phyloP scores from a whole-genome alignment of 108 stramenopile species.

The Epipyxis sp. region DNA sequence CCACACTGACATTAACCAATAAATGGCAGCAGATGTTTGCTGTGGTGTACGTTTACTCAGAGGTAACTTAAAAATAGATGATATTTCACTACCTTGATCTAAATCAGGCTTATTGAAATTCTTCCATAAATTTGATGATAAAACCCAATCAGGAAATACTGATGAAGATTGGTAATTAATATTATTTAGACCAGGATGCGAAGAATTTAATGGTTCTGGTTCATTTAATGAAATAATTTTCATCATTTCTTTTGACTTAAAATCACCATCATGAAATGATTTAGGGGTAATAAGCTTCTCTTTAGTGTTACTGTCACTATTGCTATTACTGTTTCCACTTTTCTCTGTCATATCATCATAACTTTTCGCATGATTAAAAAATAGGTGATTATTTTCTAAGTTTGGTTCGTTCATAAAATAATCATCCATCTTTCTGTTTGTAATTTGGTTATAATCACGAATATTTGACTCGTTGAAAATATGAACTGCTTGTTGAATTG shows the following conservation, averaged over 20 bases:
- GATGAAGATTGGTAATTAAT: not conserved
- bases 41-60: not conserved
- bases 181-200: not conserved
- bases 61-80: constrained; percentile 7
- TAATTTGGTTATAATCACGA: too few species aligned
- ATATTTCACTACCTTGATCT: not conserved
- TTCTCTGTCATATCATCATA: not conserved
- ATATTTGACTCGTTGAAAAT: too few species aligned
- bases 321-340: not conserved
- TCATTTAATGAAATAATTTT: not conserved
- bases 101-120: not conserved
- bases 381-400: too few species aligned
- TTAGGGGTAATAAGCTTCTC: too few species aligned
- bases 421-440: too few species aligned
- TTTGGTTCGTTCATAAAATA: too few species aligned
- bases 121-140: not conserved
- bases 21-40: not conserved
- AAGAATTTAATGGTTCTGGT: not conserved
- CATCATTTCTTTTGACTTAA: not conserved
- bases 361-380: too few species aligned
- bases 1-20: constrained; percentile 35
- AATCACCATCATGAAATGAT: not conserved
- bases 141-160: constrained; percentile 26
- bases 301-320: not conserved
- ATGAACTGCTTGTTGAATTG: too few species aligned